These are phyloP conservation scores for Rhodamnia argentea DNA, from an alignment of 345 rosid genomes.

Conservation along the genomic window DNA sequence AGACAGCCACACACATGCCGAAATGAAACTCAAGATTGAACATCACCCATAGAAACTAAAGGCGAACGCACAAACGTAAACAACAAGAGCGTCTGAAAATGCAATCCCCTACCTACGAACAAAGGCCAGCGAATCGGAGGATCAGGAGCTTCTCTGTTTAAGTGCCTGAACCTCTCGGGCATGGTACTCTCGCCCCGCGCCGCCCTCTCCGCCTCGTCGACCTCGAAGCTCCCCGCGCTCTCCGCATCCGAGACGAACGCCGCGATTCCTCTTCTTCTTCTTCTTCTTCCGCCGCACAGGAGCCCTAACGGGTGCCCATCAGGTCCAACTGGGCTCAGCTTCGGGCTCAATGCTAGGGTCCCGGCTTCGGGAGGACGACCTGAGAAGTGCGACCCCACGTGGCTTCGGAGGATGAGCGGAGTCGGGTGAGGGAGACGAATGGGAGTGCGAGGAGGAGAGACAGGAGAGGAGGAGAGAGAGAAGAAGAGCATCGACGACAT, in stretches of 20 bases:
- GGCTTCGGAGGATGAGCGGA: background rate
- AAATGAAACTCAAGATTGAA: background rate
- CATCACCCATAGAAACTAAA: background rate
- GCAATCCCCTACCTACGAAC: slow-evolving; percentile 53
- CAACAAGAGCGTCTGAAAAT: background rate
- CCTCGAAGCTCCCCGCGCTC: slow-evolving; percentile 10
- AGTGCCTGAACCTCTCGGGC: slow-evolving; percentile 81
- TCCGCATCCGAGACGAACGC: slow-evolving; percentile 25
- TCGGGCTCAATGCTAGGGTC: background rate
- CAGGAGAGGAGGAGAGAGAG: background rate
- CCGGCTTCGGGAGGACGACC: background rate
- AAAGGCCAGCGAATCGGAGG: slow-evolving; percentile 70
- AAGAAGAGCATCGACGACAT: background rate
- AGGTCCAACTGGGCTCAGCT: background rate
- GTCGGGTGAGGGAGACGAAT: background rate
- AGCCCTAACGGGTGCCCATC: background rate
- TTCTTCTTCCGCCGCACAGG: background rate
- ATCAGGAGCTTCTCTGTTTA: slow-evolving; percentile 75
- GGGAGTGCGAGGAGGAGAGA: background rate
- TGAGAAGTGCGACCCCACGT: background rate
- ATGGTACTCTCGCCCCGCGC: slow-evolving; percentile 68
- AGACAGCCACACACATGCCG: background rate
- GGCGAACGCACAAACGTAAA: background rate
- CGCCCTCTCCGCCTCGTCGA: slow-evolving; percentile 41
- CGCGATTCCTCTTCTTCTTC: background rate